Conservation (phyloP, 169 alveolate species). For the Amoebophrya sp. region DNA sequence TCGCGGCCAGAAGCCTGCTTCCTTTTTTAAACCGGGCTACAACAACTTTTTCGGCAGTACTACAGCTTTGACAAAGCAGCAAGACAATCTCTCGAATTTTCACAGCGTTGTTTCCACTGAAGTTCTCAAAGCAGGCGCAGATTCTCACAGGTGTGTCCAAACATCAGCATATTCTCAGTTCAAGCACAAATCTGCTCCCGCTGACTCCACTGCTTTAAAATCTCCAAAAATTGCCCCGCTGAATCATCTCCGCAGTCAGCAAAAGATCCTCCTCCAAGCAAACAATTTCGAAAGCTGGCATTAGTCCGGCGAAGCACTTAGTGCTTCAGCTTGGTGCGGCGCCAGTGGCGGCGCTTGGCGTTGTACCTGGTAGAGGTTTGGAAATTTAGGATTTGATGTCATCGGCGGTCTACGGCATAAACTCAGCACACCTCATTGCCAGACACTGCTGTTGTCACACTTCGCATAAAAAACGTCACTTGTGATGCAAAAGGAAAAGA, state of each 20-base stretch:
- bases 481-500: not conserved
- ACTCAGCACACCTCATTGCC: not conserved
- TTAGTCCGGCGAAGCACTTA: not conserved
- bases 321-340: not conserved
- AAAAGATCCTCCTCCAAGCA: not conserved
- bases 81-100: no score
- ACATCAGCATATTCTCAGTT: not conserved
- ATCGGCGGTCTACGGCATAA: no score
- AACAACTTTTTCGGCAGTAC: no score
- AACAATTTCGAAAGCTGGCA: not conserved
- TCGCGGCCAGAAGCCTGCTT: no score
- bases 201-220: not conserved
- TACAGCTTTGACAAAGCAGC: no score
- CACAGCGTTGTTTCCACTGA: no score
- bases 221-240: no score
- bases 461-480: not conserved
- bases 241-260: no score
- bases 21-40: no score
- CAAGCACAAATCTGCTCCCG: not conserved
- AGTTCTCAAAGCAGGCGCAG: not conserved
- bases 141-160: not conserved
- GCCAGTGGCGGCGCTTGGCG: not conserved
- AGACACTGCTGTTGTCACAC: not conserved
- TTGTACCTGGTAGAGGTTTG: not conserved
- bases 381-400: no score